Percentiles rank a stretch among this genome's conserved stretches.
phyloP scores from a whole-genome alignment of 139 green algal genomes.

The Chlorokybus atmophyticus region DNA sequence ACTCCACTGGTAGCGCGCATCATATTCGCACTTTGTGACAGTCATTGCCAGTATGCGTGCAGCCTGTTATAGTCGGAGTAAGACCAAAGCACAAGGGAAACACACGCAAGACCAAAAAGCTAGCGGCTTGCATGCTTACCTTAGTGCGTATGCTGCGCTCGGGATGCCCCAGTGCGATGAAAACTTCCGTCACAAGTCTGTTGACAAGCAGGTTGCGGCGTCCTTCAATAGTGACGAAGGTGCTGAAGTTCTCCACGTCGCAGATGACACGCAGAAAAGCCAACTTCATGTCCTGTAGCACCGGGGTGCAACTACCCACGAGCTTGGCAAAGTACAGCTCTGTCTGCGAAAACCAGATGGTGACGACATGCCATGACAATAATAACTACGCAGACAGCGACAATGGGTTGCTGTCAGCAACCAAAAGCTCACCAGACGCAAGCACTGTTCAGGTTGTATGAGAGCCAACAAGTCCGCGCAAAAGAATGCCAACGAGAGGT shows the following conservation, averaged over 20 bases:
- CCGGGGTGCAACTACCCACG: conserved; percentile 1
- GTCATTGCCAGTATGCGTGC: no score
- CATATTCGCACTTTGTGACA: no score
- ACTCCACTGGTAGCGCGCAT: no score
- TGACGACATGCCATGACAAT: conserved; percentile 1
- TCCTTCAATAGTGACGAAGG: neutral
- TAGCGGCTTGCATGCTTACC: no score
- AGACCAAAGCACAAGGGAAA: no score
- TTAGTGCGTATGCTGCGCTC: neutral
- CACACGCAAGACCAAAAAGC: no score
- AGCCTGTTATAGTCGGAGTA: no score
- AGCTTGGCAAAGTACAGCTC: conserved; percentile 22
- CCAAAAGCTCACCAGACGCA: conserved; percentile 13
- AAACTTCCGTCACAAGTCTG: neutral
- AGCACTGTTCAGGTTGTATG: conserved; percentile 18
- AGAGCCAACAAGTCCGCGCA: conserved; percentile 22
- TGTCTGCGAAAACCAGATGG: conserved; percentile 5
- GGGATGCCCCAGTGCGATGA: neutral
- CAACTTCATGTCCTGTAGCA: conserved; percentile 16
- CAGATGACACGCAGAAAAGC: conserved; percentile 25
- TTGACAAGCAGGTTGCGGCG: neutral
- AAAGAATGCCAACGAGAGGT: conserved; percentile 25
- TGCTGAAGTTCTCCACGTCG: conserved; percentile 20
- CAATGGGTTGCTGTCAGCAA: neutral
- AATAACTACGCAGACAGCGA: neutral